These are phyloP conservation scores for Cryphonectria parasitica DNA, from an alignment of 2,329 filamentous ascomycete species.

Conservation along the genomic window DNA sequence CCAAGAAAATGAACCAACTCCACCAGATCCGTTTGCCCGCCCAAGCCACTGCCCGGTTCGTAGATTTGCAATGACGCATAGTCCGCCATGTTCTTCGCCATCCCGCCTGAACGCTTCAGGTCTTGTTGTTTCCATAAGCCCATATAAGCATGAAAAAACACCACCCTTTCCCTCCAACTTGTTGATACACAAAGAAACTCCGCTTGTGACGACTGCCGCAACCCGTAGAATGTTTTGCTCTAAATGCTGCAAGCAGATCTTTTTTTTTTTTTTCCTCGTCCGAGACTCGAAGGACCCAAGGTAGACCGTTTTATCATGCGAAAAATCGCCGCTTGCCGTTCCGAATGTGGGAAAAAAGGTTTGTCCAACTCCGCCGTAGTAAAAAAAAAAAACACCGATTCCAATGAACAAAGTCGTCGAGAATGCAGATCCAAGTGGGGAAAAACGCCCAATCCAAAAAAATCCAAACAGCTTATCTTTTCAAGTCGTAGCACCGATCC, in stretches of 20 bases:
- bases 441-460: slow-evolving; percentile 51
- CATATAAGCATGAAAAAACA: slow-evolving; percentile 32
- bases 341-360: slow-evolving; percentile 35
- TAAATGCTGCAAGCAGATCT: slow-evolving; percentile 50
- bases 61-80: slow-evolving; percentile 26
- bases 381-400: slow-evolving; percentile 54
- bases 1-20: slow-evolving; percentile 29
- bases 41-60: slow-evolving; percentile 26
- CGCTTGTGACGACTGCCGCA: slow-evolving; percentile 33
- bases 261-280: slow-evolving; percentile 52
- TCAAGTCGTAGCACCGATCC: slow-evolving; percentile 41
- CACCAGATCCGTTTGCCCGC: slow-evolving; percentile 27
- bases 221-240: slow-evolving; percentile 47
- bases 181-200: slow-evolving; percentile 42
- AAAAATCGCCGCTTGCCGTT: slow-evolving; percentile 43
- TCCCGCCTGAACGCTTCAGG: slow-evolving; percentile 29
- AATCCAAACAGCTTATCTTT: slow-evolving; percentile 46
- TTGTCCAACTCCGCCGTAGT: slow-evolving; percentile 48
- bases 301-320: slow-evolving; percentile 51
- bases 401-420: slow-evolving; percentile 34
- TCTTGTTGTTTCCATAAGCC: slow-evolving; percentile 29
- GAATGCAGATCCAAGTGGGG: slow-evolving; percentile 25
- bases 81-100: slow-evolving; percentile 28
- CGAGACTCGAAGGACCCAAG: slow-evolving; percentile 54
- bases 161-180: slow-evolving; percentile 32